phyloP scores from a whole-genome alignment of 1,139 yeast genomes.

The Blastobotrys ciferrii region DNA sequence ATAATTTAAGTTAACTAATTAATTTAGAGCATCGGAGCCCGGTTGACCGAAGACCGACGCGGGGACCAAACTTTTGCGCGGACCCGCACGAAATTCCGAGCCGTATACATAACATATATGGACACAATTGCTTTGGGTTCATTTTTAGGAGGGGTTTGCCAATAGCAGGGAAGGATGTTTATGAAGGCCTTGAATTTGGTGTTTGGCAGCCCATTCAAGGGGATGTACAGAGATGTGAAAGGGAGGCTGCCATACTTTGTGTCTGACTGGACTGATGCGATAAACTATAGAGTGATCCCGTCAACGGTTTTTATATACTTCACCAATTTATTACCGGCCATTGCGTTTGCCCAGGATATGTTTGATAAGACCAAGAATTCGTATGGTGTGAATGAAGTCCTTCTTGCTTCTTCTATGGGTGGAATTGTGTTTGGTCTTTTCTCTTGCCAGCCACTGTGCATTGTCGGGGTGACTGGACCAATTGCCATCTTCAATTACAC shows the following conservation, averaged over 20 bases:
- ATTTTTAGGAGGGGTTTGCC: too few relatives aligned
- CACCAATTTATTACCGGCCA: slow-evolving; percentile 86
- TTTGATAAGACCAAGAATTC: slow-evolving; percentile 79
- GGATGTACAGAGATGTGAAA: slow-evolving; percentile 55
- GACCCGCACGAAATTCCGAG: too few relatives aligned
- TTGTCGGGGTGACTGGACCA: slow-evolving; percentile 96
- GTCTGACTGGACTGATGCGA: slow-evolving; percentile 81
- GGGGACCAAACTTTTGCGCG: too few relatives aligned
- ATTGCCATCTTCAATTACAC: slow-evolving; percentile 89
- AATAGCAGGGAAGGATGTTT: too few relatives aligned
- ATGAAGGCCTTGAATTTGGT: slow-evolving; percentile 7
- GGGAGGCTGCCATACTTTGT: slow-evolving; percentile 62
- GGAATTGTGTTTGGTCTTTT: slow-evolving; percentile 85
- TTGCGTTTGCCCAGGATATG: slow-evolving; percentile 97
- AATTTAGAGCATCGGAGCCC: too few relatives aligned
- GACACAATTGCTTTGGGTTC: too few relatives aligned
- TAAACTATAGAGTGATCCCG: slow-evolving; percentile 87
- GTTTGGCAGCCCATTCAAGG: slow-evolving; percentile 47
- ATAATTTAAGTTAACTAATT: too few relatives aligned
- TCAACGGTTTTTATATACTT: slow-evolving; percentile 79
- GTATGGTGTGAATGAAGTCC: slow-evolving; percentile 88
- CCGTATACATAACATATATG: too few relatives aligned
- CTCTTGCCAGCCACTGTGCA: slow-evolving; percentile 88
- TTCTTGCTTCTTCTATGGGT: slow-evolving; percentile 80
- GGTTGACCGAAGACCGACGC: too few relatives aligned